Evolutionary conservation across 257 asterid genomes (phyloP).

Genomic region (Fraxinus cuspidata): DNA sequence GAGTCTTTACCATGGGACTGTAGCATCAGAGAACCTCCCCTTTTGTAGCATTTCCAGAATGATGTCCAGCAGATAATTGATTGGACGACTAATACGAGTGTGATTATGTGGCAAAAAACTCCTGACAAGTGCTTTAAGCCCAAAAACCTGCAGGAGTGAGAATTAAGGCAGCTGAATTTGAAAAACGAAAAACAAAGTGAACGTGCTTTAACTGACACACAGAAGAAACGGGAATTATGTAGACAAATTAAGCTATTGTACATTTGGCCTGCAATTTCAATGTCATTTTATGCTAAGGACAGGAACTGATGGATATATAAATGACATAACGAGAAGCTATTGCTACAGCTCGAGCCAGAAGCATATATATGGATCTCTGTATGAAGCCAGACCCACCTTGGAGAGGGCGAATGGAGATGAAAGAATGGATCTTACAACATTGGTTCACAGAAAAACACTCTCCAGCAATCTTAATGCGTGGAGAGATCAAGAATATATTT

Average conservation of each 20-base stretch:
- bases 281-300: not conserved
- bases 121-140: conserved; percentile 76
- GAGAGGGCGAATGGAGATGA: not conserved
- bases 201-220: not conserved
- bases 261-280: not conserved
- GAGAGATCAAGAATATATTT: not conserved
- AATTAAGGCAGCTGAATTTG: not conserved
- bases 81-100: conserved; percentile 43
- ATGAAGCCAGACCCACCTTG: not conserved
- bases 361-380: not conserved
- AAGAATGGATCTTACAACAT: not conserved
- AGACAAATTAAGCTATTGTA: not conserved
- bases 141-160: conserved; percentile 63
- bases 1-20: conserved; percentile 56
- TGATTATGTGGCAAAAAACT: conserved; percentile 68
- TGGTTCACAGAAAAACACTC: not conserved
- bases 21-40: conserved; percentile 41
- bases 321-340: not conserved
- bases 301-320: not conserved
- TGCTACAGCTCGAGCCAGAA: not conserved
- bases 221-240: not conserved
- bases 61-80: conserved; percentile 58
- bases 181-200: not conserved
- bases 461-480: not conserved
- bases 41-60: conserved; percentile 65